Conservation (phyloP, 2,329 filamentous ascomycete species). For the Clonostachys rhizophaga region DNA sequence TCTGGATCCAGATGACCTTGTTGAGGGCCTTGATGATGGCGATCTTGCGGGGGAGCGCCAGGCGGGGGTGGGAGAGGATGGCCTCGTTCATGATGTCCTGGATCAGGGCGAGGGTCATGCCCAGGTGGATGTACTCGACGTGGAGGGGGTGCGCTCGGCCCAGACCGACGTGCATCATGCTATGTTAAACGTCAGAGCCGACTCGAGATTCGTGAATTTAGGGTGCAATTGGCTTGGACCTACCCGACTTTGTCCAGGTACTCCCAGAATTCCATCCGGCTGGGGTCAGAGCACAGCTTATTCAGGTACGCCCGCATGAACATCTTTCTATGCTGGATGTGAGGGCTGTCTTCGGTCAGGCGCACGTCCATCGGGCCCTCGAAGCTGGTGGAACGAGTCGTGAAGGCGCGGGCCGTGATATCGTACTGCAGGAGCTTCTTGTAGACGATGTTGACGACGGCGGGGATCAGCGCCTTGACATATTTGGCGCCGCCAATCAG, state of each 20-base stretch:
- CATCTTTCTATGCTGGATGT: constrained; percentile 74
- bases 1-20: constrained; percentile 86
- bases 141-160: constrained; percentile 69
- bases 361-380: constrained; percentile 62
- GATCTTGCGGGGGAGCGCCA: constrained; percentile 65
- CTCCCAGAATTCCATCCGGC: constrained; percentile 74
- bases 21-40: constrained; percentile 70
- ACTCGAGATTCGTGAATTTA: background rate
- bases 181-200: constrained; percentile 11
- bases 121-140: constrained; percentile 77
- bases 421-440: constrained; percentile 76
- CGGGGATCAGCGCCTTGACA: constrained; percentile 76
- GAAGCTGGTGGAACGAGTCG: constrained; percentile 56
- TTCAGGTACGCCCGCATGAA: constrained; percentile 72
- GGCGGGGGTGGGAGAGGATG: constrained; percentile 64
- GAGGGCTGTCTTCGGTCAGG: constrained; percentile 64
- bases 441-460: constrained; percentile 81
- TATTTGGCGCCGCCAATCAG: constrained; percentile 67
- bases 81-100: constrained; percentile 75
- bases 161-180: constrained; percentile 77
- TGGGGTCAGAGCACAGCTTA: constrained; percentile 70
- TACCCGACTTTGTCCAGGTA: constrained; percentile 80
- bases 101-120: constrained; percentile 67
- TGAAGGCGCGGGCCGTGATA: constrained; percentile 75
- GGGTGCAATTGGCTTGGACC: constrained; percentile 16